Percentiles rank a stretch among this genome's conserved stretches.
These are phyloP conservation scores for Termitomyces sp. DNA, from an alignment of 768 basidiomycete species.

Conservation along the genomic window DNA sequence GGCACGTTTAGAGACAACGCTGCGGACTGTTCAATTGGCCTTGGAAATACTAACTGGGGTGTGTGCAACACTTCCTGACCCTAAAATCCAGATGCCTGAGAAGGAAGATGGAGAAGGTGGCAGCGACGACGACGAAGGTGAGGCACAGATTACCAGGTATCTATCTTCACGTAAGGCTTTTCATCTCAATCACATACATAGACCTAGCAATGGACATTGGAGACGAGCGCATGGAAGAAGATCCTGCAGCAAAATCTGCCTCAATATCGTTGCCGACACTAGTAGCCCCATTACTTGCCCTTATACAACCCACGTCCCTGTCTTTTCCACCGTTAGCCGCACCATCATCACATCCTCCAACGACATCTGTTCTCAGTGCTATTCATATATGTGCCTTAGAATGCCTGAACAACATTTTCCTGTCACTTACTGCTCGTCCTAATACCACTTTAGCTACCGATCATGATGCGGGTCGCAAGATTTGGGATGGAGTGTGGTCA, in stretches of 20 bases:
- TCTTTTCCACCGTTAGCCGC: conserved; percentile 75
- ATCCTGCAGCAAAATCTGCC: conserved; percentile 32
- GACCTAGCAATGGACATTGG: conserved; percentile 17
- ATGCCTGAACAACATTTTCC: conserved; percentile 85
- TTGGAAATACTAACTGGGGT: conserved; percentile 83
- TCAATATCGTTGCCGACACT: conserved; percentile 47
- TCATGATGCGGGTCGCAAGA: conserved; percentile 37
- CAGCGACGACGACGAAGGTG: conserved; percentile 23
- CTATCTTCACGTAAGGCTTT: background rate
- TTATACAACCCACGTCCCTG: conserved; percentile 70
- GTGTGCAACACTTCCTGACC: conserved; percentile 86
- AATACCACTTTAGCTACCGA: conserved; percentile 39
- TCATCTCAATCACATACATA: background rate
- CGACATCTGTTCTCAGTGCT: conserved; percentile 77
- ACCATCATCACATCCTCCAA: conserved; percentile 80
- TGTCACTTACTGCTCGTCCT: conserved; percentile 56
- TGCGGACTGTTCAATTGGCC: conserved; percentile 76
- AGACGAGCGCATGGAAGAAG: conserved; percentile 31
- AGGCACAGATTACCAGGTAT: background rate
- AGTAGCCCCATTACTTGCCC: conserved; percentile 60
- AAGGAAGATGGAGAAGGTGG: conserved; percentile 34
- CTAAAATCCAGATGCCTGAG: conserved; percentile 36
- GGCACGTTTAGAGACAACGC: conserved; percentile 61
- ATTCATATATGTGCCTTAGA: conserved; percentile 85
- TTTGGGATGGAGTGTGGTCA: conserved; percentile 68